phyloP scores from a whole-genome alignment of 1,139 yeast genomes.

The Tardiomyces blankii region DNA sequence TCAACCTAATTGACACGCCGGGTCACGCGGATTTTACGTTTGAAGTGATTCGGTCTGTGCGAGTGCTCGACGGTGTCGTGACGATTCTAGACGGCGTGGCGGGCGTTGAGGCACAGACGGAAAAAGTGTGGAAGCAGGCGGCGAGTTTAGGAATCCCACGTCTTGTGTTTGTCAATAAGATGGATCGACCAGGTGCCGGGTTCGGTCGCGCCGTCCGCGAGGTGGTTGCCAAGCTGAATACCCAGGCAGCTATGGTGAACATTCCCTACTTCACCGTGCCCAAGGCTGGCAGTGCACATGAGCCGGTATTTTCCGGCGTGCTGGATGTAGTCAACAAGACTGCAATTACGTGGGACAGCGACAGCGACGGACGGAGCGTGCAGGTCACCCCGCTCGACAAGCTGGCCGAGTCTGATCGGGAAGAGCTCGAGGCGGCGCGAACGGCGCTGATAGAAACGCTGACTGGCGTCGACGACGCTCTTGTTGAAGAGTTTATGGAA shows the following conservation, averaged over 20 bases:
- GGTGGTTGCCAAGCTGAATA: constrained; percentile 63
- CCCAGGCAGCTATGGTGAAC: constrained; percentile 63
- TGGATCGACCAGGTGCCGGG: constrained; percentile 97
- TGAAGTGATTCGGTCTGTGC: constrained; percentile 79
- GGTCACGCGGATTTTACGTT: constrained; percentile 98
- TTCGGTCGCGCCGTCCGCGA: constrained; percentile 84
- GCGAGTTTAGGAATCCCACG: constrained; percentile 55
- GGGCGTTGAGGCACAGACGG: constrained; percentile 97
- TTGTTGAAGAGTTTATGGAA: constrained; percentile 62
- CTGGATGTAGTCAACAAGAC: constrained; percentile 67
- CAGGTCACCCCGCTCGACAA: constrained; percentile 35
- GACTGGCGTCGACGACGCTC: constrained; percentile 67
- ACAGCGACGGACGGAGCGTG: constrained; percentile 46
- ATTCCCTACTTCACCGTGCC: constrained; percentile 57
- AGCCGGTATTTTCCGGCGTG: constrained; percentile 60
- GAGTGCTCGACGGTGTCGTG: constrained; percentile 90
- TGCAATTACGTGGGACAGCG: constrained; percentile 49
- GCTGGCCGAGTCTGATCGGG: constrained; percentile 21
- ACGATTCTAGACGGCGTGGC: constrained; percentile 92
- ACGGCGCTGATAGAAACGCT: constrained; percentile 75
- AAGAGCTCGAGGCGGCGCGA: constrained; percentile 41
- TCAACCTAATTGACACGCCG: constrained; percentile 91
- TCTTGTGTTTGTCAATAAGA: constrained; percentile 75
- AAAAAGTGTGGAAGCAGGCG: constrained; percentile 93
- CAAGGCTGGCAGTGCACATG: constrained; percentile 21